Base-by-base conservation (phyloP, 2,329 filamentous ascomycete genomes). In the Cladosporium austrohemisphaericum region DNA sequence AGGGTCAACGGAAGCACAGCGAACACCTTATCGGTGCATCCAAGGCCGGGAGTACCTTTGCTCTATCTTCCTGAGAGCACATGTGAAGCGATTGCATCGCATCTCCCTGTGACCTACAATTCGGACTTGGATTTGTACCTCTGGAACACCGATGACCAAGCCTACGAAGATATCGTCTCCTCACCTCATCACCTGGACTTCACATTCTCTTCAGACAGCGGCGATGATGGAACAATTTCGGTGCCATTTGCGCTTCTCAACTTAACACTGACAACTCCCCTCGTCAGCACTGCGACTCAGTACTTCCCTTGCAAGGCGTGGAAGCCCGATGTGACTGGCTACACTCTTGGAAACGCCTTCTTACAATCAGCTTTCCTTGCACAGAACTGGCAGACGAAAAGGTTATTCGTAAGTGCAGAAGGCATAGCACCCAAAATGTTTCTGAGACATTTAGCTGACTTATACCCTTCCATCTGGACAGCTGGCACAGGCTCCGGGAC, bases 301-400 rank as follows among this genome's bases (percentile, higher is more conserved):
- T 75, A 74, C 55, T 74, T 76, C 49, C 74, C 71, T 0, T 75
- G 72, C 51, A 52, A 51, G 4, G 55, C 62, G n/a, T 40, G 47
- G 11, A 63, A 63, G 20, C 62, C 63, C 0, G 63, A 60, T 7
- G 4, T 18, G 4, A 44, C 52, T 1, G 22, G 36, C 4, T 69
- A 67, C 51, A 60, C 59, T 4, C 65, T 76, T 2, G 74, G 74
- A 0, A 67, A 71, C 11, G 69, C 71, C 1, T 76, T 75, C 51
- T 60, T 76, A 1, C 74, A 76, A 54, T 71, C 73, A 26, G 71
- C 73, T 4, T 76, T 76, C 35, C 50, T 75, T 0, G 72, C 68
- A 3, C 67, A 65, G 4, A 71, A 73, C 51, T 73, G 67, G 65
- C n/a, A 37, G 18, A 14, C n/a, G 26, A 35, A 35, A n/a, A 48